Percentiles rank a stretch among this genome's conserved stretches.
Conservation (phyloP, 495 filamentous ascomycete genomes). For the Terfezia boudieri region DNA sequence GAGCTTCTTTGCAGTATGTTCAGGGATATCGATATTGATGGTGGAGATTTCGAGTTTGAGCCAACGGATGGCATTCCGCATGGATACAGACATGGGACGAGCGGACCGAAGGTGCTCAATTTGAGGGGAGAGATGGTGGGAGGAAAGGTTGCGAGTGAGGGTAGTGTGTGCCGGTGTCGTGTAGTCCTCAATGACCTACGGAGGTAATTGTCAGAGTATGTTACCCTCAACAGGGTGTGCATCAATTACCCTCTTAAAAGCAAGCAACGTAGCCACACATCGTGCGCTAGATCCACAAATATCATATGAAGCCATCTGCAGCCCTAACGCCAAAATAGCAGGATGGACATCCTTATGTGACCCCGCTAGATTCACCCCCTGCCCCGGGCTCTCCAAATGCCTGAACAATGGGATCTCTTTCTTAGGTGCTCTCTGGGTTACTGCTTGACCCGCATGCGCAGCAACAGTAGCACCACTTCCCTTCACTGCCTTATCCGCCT, state of each 20-base stretch:
- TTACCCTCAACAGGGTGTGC: not conserved
- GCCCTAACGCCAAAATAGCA: conserved; percentile 57
- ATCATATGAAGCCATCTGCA: conserved; percentile 75
- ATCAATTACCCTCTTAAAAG: conserved; percentile 57
- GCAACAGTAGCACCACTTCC: conserved; percentile 11
- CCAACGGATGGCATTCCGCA: conserved; percentile 89
- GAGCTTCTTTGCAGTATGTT: conserved; percentile 50
- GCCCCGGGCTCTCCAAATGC: conserved; percentile 51
- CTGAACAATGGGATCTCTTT: conserved; percentile 21
- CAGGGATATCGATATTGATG: conserved; percentile 60
- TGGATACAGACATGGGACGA: conserved; percentile 73
- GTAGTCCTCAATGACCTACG: conserved; percentile 72
- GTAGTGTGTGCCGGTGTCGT: conserved; percentile 64
- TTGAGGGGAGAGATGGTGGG: conserved; percentile 78
- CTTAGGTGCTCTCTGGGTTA: conserved; percentile 15
- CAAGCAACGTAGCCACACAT: conserved; percentile 65
- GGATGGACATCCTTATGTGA: conserved; percentile 80
- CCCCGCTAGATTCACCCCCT: conserved; percentile 45
- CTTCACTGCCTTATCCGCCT: not conserved
- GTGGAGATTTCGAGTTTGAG: conserved; percentile 73
- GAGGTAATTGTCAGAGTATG: not conserved
- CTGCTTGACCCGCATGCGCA: conserved; percentile 16
- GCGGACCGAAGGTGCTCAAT: conserved; percentile 85
- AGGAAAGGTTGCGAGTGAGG: conserved; percentile 70
- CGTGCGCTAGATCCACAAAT: conserved; percentile 79